phyloP scores from a whole-genome alignment of 768 basidiomycete species.

The Hygrophorus russula region DNA sequence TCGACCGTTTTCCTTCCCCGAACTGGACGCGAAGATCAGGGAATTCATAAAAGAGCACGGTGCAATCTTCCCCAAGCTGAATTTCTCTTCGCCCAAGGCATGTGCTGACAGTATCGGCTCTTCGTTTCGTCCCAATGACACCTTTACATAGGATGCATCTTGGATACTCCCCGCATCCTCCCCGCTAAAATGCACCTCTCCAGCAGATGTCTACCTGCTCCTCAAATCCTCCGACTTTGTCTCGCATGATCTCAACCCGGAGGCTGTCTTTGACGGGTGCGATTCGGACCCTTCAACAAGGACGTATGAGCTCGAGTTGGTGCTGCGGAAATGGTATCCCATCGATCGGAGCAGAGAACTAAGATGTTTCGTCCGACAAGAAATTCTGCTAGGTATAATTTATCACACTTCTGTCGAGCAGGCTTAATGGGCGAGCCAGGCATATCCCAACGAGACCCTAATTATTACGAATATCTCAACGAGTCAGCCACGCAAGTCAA shows the following conservation, averaged over 20 bases:
- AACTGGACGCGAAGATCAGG: conserved; percentile 66
- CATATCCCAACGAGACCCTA: conserved; percentile 80
- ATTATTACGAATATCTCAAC: conserved; percentile 81
- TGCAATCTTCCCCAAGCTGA: conserved; percentile 91
- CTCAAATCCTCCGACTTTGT: conserved; percentile 91
- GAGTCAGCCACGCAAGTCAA: conserved; percentile 40
- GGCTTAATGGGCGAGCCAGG: conserved; percentile 29
- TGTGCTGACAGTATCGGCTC: not conserved
- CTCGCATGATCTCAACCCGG: conserved; percentile 57
- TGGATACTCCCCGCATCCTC: conserved; percentile 83
- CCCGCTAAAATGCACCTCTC: conserved; percentile 78
- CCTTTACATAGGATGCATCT: conserved; percentile 62
- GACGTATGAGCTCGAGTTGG: conserved; percentile 64
- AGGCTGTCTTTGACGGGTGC: conserved; percentile 61
- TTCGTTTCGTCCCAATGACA: not conserved
- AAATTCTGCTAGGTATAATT: conserved; percentile 58
- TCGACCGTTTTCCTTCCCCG: conserved; percentile 58
- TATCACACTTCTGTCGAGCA: not conserved
- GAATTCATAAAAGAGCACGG: conserved; percentile 55
- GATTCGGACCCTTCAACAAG: conserved; percentile 8
- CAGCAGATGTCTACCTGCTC: conserved; percentile 83
- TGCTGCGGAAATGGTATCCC: conserved; percentile 84
- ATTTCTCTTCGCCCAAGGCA: conserved; percentile 91
- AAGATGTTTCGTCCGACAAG: conserved; percentile 79
- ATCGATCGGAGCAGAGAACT: conserved; percentile 79